phyloP scores from a whole-genome alignment of 352 stramenopile genomes.

The Pythium chondricola region DNA sequence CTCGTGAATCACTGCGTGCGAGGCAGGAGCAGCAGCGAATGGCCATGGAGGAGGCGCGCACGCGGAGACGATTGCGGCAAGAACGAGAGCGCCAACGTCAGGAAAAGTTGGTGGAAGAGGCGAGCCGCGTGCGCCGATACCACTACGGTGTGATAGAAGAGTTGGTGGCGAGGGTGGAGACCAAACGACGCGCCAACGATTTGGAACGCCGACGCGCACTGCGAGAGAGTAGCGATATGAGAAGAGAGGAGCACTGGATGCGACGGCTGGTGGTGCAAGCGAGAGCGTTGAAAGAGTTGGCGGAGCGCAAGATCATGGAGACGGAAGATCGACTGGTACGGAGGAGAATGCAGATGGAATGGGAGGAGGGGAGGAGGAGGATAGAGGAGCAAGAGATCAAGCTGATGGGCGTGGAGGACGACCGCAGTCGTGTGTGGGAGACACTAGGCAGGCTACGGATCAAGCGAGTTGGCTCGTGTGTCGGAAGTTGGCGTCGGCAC shows the following conservation, averaged over 20 bases:
- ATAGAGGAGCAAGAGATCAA: not conserved
- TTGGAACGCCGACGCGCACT: conserved; percentile 20
- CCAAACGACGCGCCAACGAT: conserved; percentile 15
- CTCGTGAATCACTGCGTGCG: not conserved
- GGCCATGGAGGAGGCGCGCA: conserved; percentile 10
- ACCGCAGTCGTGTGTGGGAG: conserved; percentile 7
- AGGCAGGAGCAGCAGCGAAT: conserved; percentile 1
- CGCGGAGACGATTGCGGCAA: not conserved
- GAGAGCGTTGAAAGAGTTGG: conserved; percentile 12
- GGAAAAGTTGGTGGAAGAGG: conserved; percentile 20
- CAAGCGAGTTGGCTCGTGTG: conserved; percentile 1
- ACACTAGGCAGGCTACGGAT: conserved; percentile 11
- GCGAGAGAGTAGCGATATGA: conserved; percentile 37
- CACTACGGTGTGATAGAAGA: conserved; percentile 26
- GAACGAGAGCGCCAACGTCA: conserved; percentile 3
- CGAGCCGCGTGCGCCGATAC: conserved; percentile 10
- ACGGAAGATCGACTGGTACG: conserved; percentile 24
- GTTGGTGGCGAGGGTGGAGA: conserved; percentile 11
- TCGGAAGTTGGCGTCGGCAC: not conserved
- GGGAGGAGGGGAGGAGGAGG: not conserved
- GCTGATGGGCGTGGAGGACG: conserved; percentile 5
- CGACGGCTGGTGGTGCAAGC: conserved; percentile 23
- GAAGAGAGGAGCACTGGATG: conserved; percentile 33
- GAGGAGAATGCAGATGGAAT: not conserved
- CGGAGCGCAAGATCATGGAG: conserved; percentile 28